Evolutionary conservation across 2,329 filamentous ascomycete genomes (phyloP).

Genomic region (Teratosphaeria nubilosa): DNA sequence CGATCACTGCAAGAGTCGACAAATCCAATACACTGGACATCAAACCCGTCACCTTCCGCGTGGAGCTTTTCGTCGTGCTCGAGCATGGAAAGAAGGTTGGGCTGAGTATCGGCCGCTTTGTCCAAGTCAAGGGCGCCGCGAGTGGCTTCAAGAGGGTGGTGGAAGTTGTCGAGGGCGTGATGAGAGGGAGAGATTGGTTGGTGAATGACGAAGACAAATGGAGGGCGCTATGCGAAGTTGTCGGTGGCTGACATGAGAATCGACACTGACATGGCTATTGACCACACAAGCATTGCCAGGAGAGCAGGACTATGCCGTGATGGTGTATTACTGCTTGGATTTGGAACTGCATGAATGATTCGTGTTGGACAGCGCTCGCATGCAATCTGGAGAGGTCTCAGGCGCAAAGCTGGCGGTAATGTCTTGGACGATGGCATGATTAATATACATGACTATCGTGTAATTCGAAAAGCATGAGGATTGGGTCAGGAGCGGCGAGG

Average conservation of each 20-base stretch:
- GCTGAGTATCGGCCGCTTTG: conserved; percentile 73
- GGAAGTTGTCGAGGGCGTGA: conserved; percentile 61
- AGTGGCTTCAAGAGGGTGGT: conserved; percentile 80
- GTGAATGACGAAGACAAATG: conserved; percentile 47
- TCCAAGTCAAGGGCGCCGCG: conserved; percentile 82
- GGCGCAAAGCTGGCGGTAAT: neutral
- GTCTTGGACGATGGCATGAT: neutral
- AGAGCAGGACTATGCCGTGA: neutral
- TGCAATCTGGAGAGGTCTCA: neutral
- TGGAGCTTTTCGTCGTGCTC: conserved; percentile 79
- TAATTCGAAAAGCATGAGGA: neutral
- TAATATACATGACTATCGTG: neutral
- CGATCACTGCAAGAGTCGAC: conserved; percentile 69
- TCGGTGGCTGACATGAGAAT: conserved; percentile 13
- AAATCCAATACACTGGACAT: conserved; percentile 69
- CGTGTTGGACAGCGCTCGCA: neutral
- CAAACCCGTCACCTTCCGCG: conserved; percentile 79
- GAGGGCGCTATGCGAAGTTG: conserved; percentile 33
- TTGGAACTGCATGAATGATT: neutral
- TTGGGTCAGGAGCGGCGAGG: neutral
- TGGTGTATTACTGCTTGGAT: neutral
- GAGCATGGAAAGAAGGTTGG: conserved; percentile 70
- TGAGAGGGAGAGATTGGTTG: conserved; percentile 55
- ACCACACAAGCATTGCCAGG: neutral
- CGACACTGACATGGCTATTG: neutral